A percentile compares a stretch with the other conserved stretches of the same genome.
Conservation (phyloP, 2,329 filamentous ascomycete species). For the Penicillium psychrosexuale region DNA sequence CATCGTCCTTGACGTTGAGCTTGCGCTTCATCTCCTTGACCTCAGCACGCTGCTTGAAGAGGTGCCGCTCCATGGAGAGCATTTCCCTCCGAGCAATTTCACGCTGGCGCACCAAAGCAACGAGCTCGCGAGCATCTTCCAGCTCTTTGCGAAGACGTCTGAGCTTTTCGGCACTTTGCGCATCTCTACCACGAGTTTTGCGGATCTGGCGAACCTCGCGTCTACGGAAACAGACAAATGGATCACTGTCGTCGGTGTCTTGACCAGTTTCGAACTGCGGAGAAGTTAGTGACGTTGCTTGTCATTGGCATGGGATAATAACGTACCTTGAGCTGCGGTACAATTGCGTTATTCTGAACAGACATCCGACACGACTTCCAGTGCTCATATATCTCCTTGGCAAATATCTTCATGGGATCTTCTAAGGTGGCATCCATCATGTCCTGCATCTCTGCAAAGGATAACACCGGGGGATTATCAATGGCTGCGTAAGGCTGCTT, state of each 20-base stretch:
- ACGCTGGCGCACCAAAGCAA: slow-evolving; percentile 73
- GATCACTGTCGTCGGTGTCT: slow-evolving; percentile 92
- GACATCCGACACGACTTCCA: slow-evolving; percentile 73
- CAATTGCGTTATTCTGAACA: slow-evolving; percentile 67
- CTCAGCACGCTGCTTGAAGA: slow-evolving; percentile 78
- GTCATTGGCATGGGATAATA: background rate
- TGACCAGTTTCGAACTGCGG: slow-evolving; percentile 78
- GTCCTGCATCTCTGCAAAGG: slow-evolving; percentile 72
- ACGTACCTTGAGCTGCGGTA: slow-evolving; percentile 69
- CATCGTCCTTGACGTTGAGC: slow-evolving; percentile 84
- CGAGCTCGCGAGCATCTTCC: slow-evolving; percentile 79
- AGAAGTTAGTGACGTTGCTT: slow-evolving; percentile 15
- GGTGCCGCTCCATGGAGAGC: slow-evolving; percentile 67
- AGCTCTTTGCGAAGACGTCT: slow-evolving; percentile 87
- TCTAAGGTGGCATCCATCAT: slow-evolving; percentile 60
- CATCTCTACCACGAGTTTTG: slow-evolving; percentile 91
- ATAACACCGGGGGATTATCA: slow-evolving; percentile 76
- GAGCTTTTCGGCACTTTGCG: slow-evolving; percentile 89
- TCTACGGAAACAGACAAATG: slow-evolving; percentile 95
- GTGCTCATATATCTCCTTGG: slow-evolving; percentile 81
- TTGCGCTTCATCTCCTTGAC: slow-evolving; percentile 87
- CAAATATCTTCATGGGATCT: slow-evolving; percentile 55
- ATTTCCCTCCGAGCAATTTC: slow-evolving; percentile 77
- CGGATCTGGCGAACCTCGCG: slow-evolving; percentile 91
- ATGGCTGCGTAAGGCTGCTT: slow-evolving; percentile 87